A percentile compares a stretch with the other conserved stretches of the same genome.
These are phyloP conservation scores for Brassica balearica DNA, from an alignment of 441 rosid species.

Conservation along the genomic window DNA sequence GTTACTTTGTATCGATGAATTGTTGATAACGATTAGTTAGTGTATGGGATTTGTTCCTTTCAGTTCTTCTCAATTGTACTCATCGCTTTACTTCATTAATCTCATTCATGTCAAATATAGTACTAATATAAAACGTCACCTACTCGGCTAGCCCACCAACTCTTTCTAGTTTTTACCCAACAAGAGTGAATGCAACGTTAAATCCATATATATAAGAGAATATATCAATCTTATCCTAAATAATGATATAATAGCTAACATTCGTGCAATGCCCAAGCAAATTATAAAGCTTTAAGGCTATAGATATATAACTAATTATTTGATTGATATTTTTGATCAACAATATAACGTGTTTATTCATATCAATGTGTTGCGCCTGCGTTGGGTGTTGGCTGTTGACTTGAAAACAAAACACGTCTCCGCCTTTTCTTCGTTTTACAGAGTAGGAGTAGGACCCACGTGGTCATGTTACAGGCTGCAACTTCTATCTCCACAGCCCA, in stretches of 20 bases:
- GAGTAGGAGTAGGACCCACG: slow-evolving; percentile 24
- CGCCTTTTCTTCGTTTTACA: slow-evolving; percentile 26
- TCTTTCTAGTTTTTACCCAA: background rate
- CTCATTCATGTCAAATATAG: background rate
- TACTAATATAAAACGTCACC: background rate
- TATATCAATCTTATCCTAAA: background rate
- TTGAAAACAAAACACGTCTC: slow-evolving; percentile 38
- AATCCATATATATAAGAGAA: background rate
- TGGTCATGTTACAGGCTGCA: slow-evolving; percentile 36
- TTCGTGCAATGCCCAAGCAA: background rate
- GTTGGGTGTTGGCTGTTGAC: slow-evolving; percentile 34
- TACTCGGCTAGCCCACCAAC: background rate
- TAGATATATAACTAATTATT: background rate
- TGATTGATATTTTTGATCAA: background rate
- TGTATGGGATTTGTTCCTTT: background rate
- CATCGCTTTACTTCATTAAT: background rate
- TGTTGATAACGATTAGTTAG: background rate
- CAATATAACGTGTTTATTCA: background rate
- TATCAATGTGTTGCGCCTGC: slow-evolving; percentile 22
- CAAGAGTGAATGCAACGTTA: background rate
- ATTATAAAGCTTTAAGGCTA: background rate
- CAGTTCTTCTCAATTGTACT: background rate
- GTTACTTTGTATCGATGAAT: background rate
- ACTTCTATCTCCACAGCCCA: slow-evolving; percentile 37
- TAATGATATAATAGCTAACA: background rate